Conservation (phyloP, 139 green algal species). For the Yamagishiella unicocca region DNA sequence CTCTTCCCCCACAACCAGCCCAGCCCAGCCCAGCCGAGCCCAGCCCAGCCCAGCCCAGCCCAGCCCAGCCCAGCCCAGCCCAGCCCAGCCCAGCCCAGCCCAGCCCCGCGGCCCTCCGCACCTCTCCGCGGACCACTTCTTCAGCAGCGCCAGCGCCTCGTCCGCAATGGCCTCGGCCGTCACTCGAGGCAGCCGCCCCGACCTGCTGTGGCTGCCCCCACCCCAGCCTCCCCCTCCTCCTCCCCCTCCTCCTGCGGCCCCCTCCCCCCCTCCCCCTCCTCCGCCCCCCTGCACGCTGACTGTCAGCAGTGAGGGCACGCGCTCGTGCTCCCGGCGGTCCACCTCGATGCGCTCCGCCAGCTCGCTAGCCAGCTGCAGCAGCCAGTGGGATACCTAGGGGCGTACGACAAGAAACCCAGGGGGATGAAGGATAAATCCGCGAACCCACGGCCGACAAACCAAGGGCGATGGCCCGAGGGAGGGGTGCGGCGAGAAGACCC, state of each 20-base stretch:
- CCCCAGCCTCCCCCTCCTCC: not conserved
- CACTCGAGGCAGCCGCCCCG: slow-evolving; percentile 33
- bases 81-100: too few relatives aligned
- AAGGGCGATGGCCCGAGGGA: too few relatives aligned
- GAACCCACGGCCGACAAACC: too few relatives aligned
- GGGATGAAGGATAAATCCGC: too few relatives aligned
- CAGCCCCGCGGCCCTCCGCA: not conserved
- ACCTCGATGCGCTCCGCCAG: slow-evolving; percentile 75
- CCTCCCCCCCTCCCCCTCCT: not conserved
- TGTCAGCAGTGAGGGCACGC: slow-evolving; percentile 64
- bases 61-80: too few relatives aligned
- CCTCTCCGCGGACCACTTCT: slow-evolving; percentile 57
- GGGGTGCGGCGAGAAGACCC: too few relatives aligned
- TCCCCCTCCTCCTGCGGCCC: not conserved
- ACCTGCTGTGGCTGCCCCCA: not conserved
- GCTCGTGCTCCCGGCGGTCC: slow-evolving; percentile 63
- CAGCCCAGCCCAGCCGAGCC: too few relatives aligned
- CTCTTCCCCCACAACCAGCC: too few relatives aligned
- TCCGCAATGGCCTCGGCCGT: slow-evolving; percentile 63
- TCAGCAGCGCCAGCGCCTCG: slow-evolving; percentile 71
- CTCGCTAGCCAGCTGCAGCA: slow-evolving; percentile 75
- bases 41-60: too few relatives aligned
- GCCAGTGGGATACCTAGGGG: slow-evolving; percentile 71
- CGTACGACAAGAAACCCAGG: too few relatives aligned
- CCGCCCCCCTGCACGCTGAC: slow-evolving; percentile 34